These are phyloP conservation scores for Annona squamosa DNA, from an alignment of 164 flowering plant genomes.

Conservation along the genomic window DNA sequence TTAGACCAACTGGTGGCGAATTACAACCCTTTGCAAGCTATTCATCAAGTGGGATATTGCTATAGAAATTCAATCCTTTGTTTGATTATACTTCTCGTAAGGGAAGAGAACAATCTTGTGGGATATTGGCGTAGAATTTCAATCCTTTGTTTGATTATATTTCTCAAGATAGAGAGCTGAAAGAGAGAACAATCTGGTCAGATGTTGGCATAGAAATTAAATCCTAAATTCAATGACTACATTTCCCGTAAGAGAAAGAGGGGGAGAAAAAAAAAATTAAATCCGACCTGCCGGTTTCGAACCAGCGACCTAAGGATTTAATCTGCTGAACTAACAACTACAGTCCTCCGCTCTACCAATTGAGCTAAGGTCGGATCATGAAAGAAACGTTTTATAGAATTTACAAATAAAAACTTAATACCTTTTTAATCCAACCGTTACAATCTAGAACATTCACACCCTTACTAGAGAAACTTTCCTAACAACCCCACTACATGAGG, in stretches of 20 bases:
- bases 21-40: slow-evolving; percentile 66
- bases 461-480: no score
- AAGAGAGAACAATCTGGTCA: slow-evolving; percentile 40
- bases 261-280: background rate
- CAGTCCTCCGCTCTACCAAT: slow-evolving; percentile 46
- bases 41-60: slow-evolving; percentile 52
- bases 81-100: background rate
- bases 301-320: slow-evolving; percentile 75
- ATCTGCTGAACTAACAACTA: slow-evolving; percentile 20
- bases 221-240: slow-evolving; percentile 10
- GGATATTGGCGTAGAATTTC: no score
- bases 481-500: no score
- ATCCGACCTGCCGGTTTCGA: slow-evolving; percentile 81
- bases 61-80: slow-evolving; percentile 39
- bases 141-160: no score
- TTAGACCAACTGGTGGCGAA: slow-evolving; percentile 87
- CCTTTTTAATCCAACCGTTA: no score
- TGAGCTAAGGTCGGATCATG: slow-evolving; percentile 26
- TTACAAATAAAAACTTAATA: no score
- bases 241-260: background rate
- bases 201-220: slow-evolving; percentile 37
- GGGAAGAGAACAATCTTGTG: background rate
- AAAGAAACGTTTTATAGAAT: no score
- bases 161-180: no score
- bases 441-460: no score